A percentile compares a stretch with the other conserved stretches of the same genome.
Conservation (phyloP, 306 rosid species). For the Gastrolobium bilobum region DNA sequence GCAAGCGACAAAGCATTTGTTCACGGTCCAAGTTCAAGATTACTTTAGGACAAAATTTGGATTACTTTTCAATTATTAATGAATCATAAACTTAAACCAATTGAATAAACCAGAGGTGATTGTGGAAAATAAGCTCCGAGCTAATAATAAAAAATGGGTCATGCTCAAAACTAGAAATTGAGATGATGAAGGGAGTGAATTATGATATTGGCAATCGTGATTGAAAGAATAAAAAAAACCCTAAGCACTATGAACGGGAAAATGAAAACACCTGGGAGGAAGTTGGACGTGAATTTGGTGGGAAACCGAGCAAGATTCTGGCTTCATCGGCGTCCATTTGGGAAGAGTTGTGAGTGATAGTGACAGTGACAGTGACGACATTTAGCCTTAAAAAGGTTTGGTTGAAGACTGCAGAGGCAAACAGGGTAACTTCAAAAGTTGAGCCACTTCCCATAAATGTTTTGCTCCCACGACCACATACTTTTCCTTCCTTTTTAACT, state of each 20-base stretch:
- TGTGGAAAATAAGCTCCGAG: background rate
- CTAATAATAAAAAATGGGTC: background rate
- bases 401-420: slow-evolving; percentile 6
- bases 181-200: slow-evolving; percentile 16
- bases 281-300: slow-evolving; percentile 66
- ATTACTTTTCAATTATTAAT: background rate
- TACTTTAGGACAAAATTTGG: background rate
- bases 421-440: background rate
- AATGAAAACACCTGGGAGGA: slow-evolving; percentile 53
- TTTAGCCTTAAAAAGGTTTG: slow-evolving; percentile 16
- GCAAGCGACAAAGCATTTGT: slow-evolving; percentile 26
- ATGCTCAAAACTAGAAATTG: slow-evolving; percentile 32
- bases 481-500: background rate
- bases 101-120: background rate
- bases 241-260: slow-evolving; percentile 4
- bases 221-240: slow-evolving; percentile 35
- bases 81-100: slow-evolving; percentile 6
- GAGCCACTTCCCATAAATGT: background rate
- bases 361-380: slow-evolving; percentile 11
- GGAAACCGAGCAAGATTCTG: slow-evolving; percentile 67
- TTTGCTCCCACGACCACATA: background rate
- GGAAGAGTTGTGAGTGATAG: background rate
- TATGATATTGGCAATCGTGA: slow-evolving; percentile 10
- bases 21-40: background rate
- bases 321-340: slow-evolving; percentile 70